These are phyloP conservation scores for Leccinum sublutescens DNA, from an alignment of 768 basidiomycete genomes.

Conservation along the genomic window DNA sequence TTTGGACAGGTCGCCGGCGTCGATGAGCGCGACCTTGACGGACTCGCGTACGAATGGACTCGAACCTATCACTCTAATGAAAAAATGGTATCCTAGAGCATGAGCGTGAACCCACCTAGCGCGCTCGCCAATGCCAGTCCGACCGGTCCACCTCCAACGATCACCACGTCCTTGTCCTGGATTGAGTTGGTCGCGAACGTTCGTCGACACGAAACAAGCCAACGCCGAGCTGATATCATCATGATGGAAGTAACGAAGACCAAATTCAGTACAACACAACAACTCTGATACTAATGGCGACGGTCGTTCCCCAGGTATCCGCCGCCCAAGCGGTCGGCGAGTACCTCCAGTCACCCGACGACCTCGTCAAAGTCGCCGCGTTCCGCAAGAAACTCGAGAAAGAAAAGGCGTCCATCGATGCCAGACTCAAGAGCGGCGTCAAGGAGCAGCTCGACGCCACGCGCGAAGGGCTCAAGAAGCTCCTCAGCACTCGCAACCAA, in stretches of 20 bases:
- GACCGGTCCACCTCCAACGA: slow-evolving; percentile 92
- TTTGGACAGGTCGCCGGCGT: slow-evolving; percentile 73
- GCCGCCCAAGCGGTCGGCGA: slow-evolving; percentile 87
- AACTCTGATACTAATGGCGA: slow-evolving; percentile 23
- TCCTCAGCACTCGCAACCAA: no score
- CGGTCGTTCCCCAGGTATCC: slow-evolving; percentile 58
- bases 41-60: slow-evolving; percentile 49
- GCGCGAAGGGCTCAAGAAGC: no score
- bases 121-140: slow-evolving; percentile 89
- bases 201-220: slow-evolving; percentile 4
- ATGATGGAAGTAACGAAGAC: neutral
- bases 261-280: neutral
- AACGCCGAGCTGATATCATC: neutral
- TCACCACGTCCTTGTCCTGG: slow-evolving; percentile 79
- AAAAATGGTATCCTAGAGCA: neutral
- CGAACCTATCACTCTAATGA: slow-evolving; percentile 42
- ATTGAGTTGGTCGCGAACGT: slow-evolving; percentile 20
- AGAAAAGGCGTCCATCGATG: slow-evolving; percentile 90
- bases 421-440: no score
- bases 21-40: slow-evolving; percentile 69
- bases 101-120: slow-evolving; percentile 53
- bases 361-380: slow-evolving; percentile 82
- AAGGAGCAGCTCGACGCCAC: no score
- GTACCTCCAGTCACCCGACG: slow-evolving; percentile 90
- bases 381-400: slow-evolving; percentile 95